Evolutionary conservation across 1,284 basidiomycete species (phyloP).

Genomic region (Trametes pubescens): DNA sequence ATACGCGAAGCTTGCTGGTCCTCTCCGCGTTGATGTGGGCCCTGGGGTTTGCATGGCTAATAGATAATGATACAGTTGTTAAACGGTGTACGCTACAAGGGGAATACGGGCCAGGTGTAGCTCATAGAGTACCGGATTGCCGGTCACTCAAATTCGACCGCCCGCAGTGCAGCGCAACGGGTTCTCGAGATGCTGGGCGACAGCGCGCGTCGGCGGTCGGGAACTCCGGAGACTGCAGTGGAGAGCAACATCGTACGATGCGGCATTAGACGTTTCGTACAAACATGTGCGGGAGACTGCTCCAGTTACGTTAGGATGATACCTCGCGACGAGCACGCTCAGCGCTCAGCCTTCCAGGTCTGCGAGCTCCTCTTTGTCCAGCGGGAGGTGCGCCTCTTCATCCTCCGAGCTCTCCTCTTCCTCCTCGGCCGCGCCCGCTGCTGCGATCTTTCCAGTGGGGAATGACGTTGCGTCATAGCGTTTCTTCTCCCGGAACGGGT

Average conservation of each 20-base stretch:
- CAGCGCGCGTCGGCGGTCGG: background rate
- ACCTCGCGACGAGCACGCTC: background rate
- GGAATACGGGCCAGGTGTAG: too few species aligned
- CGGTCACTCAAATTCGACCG: background rate
- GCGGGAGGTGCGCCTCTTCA: constrained; percentile 54
- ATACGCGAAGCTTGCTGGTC: too few species aligned
- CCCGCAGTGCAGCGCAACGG: background rate
- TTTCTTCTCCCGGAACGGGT: constrained; percentile 72
- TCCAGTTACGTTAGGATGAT: background rate
- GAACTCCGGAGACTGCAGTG: background rate
- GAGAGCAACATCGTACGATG: background rate
- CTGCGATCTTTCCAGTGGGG: constrained; percentile 41
- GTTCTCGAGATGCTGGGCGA: background rate
- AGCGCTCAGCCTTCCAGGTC: constrained; percentile 73
- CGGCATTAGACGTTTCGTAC: background rate
- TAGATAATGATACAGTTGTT: too few species aligned
- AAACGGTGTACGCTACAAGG: too few species aligned
- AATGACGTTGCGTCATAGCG: constrained; percentile 71
- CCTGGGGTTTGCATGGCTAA: too few species aligned
- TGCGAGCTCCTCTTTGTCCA: constrained; percentile 64
- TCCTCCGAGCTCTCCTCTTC: constrained; percentile 58
- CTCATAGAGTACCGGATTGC: background rate
- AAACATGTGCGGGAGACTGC: background rate
- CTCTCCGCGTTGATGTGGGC: too few species aligned
- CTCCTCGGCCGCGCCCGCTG: constrained; percentile 50